Percentiles rank a stretch among this genome's conserved stretches.
These are phyloP conservation scores for Daedalea quercina DNA, from an alignment of 768 basidiomycete species.

Conservation along the genomic window DNA sequence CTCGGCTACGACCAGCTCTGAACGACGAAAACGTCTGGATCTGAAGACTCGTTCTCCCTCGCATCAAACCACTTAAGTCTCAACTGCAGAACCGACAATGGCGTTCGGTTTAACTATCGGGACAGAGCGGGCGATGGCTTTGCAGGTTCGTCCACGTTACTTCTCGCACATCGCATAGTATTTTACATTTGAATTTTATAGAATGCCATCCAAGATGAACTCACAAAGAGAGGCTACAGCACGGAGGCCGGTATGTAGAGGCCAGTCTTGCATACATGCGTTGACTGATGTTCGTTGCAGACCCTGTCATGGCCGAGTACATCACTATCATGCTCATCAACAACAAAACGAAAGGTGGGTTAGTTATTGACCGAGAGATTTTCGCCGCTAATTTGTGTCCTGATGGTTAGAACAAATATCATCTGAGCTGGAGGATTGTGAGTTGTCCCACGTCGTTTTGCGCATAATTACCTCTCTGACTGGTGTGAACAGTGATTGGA, in stretches of 20 bases:
- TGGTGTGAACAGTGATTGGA: slow-evolving; percentile 52
- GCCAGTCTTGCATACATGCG: neutral
- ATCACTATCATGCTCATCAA: slow-evolving; percentile 95
- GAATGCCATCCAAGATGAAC: slow-evolving; percentile 79
- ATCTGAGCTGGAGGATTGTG: slow-evolving; percentile 80
- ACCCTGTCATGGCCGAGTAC: slow-evolving; percentile 90
- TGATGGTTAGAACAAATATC: slow-evolving; percentile 67
- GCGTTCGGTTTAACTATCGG: slow-evolving; percentile 73
- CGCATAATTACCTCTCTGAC: neutral
- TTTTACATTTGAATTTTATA: slow-evolving; percentile 22
- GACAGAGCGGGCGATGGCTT: slow-evolving; percentile 65
- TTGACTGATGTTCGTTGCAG: slow-evolving; percentile 28
- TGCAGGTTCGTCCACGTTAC: slow-evolving; percentile 45
- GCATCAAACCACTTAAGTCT: neutral
- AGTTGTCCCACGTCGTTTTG: slow-evolving; percentile 4
- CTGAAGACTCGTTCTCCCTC: neutral
- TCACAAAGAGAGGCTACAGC: slow-evolving; percentile 66
- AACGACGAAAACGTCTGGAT: neutral
- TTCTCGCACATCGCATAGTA: neutral
- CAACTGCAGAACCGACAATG: slow-evolving; percentile 31
- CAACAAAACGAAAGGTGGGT: slow-evolving; percentile 73
- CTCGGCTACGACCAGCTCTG: too few relatives aligned
- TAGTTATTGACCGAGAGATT: neutral
- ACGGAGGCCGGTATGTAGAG: slow-evolving; percentile 59
- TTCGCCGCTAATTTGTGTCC: too few relatives aligned